phyloP scores from a whole-genome alignment of 2,329 filamentous ascomycete species.

The Penicillium frequentans region DNA sequence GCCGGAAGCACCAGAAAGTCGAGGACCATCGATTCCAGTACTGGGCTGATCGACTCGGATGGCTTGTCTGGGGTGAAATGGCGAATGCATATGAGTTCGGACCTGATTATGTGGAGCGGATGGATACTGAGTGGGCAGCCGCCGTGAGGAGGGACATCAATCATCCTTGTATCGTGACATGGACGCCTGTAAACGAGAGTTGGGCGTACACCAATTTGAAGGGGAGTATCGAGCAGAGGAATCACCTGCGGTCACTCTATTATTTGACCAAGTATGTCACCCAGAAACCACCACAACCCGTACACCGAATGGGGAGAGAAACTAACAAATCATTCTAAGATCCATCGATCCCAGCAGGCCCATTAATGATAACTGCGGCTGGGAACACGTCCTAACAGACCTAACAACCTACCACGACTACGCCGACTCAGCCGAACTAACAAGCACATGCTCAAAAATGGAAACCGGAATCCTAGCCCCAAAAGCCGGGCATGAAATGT shows the following conservation, averaged over 20 bases:
- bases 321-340: constrained; percentile 21
- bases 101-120: constrained; percentile 57
- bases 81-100: constrained; percentile 65
- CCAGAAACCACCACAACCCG: too few species aligned
- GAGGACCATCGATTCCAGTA: constrained; percentile 67
- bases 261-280: constrained; percentile 59
- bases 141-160: constrained; percentile 65
- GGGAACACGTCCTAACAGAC: constrained; percentile 67
- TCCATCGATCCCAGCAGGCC: constrained; percentile 63
- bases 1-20: constrained; percentile 68
- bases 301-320: too few species aligned
- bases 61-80: constrained; percentile 72
- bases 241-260: constrained; percentile 65
- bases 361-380: constrained; percentile 71
- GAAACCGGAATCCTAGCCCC: constrained; percentile 52
- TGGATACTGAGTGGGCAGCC: constrained; percentile 65
- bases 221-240: constrained; percentile 58
- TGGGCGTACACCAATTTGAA: constrained; percentile 65
- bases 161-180: constrained; percentile 63
- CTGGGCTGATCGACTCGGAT: constrained; percentile 65
- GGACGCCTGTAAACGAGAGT: constrained; percentile 65
- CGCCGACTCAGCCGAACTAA: constrained; percentile 57
- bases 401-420: constrained; percentile 70
- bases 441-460: constrained; percentile 55
- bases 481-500: constrained; percentile 57